Base-by-base conservation (phyloP, 164 flowering plant genomes). In the Sextonia rubra region DNA sequence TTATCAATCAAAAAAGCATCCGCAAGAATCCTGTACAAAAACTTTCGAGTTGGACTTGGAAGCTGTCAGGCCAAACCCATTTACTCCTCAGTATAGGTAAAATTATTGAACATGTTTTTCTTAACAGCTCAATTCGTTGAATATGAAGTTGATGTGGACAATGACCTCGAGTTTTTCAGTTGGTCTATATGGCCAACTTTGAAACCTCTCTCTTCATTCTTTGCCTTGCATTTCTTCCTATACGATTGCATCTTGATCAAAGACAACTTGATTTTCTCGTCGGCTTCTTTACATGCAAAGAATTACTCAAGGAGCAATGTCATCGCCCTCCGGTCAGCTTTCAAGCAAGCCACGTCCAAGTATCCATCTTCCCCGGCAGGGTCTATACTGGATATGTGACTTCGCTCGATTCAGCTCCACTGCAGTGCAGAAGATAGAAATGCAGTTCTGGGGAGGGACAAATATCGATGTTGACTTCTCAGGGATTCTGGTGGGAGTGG, bases 21-120 rank as follows among this genome's bases (percentile, higher is more conserved):
- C 97, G 63, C 86, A 98, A 73, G 86, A 87, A 76, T 85, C 91
- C n/a, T 84, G 86, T 75, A 89, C 98, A 47, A 88, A 90, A 75
- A 96, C 96, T 62, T 77, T 95, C 71, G 90, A 84, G 80, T 65
- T 95, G 80, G 87, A 89, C 69, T 78, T 95, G 60, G 97, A 93
- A 83, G 80, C 93, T 82, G 91, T 93, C 72, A 87, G 91, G 77
- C 99, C 97, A 73, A 91, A 95, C 78, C 94, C 98, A 75, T 63
- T 64, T n/a, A 90, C 78, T 48, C 98, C 94, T 67, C 91, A 95
- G 79, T 90, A 93, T 76, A 77, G 99, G 99, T 91, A 79, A n/a
- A n/a, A n/a, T n/a, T n/a, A n/a, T n/a, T n/a, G n/a, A n/a, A n/a
- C n/a, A n/a, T n/a, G n/a, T n/a, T n/a, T n/a, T n/a, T n/a, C n/a